A percentile compares a stretch with the other conserved stretches of the same genome.
These are phyloP conservation scores for Calamus simplicifolius DNA, from an alignment of 176 grass and related monocot genomes.

Conservation along the genomic window DNA sequence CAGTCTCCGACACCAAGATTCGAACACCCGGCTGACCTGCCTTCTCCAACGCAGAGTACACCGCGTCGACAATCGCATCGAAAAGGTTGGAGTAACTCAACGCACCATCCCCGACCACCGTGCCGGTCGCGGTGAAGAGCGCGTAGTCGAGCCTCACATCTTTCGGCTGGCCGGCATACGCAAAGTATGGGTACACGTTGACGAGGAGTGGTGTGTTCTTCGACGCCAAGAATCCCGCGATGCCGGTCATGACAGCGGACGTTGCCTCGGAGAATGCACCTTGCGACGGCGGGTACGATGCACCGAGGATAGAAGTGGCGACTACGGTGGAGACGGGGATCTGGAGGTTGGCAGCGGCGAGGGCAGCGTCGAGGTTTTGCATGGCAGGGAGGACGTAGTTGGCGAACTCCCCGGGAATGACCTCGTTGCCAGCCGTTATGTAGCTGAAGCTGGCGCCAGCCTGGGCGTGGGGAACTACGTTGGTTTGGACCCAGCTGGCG, in stretches of 20 bases:
- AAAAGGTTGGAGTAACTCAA: too few species aligned
- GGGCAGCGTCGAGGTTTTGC: conserved; percentile 5
- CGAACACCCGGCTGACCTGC: too few species aligned
- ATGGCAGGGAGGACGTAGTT: conserved; percentile 7
- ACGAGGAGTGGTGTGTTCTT: conserved; percentile 2
- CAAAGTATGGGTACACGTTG: conserved; percentile 14
- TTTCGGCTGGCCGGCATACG: too few species aligned
- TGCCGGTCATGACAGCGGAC: conserved; percentile 2
- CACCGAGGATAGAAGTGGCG: not conserved
- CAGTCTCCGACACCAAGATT: too few species aligned
- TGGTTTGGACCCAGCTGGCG: conserved; percentile 47
- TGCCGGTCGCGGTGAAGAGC: too few species aligned
- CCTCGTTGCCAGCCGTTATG: conserved; percentile 16
- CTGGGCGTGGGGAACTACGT: conserved; percentile 54
- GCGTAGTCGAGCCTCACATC: too few species aligned
- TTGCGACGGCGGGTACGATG: conserved; percentile 7
- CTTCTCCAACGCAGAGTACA: too few species aligned
- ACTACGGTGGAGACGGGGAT: conserved; percentile 10
- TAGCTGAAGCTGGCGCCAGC: not conserved
- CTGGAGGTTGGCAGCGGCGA: not conserved
- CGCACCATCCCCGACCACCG: too few species aligned
- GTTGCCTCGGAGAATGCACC: conserved; percentile 3
- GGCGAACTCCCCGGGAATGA: not conserved
- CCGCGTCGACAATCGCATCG: too few species aligned
- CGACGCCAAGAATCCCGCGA: not conserved